Conservation (phyloP, 257 asterid genomes). For the Lavandula angustifolia region DNA sequence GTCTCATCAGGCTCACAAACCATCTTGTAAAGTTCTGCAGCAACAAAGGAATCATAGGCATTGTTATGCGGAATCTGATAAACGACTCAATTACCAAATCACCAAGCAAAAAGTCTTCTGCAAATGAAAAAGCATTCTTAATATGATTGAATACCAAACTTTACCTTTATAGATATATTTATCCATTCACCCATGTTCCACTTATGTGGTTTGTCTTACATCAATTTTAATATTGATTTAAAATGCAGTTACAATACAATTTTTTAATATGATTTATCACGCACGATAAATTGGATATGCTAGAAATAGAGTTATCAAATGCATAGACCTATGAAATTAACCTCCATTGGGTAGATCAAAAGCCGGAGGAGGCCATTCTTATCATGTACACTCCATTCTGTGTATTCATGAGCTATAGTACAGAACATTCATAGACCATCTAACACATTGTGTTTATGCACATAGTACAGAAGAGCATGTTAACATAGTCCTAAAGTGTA, state of each 20-base stretch:
- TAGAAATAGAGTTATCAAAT: background rate
- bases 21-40: slow-evolving; percentile 95
- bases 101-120: slow-evolving; percentile 2
- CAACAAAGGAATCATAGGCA: slow-evolving; percentile 22
- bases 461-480: background rate
- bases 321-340: slow-evolving; percentile 3
- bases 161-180: slow-evolving; percentile 7
- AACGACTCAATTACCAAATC: background rate
- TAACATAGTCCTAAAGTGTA: background rate
- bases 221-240: background rate
- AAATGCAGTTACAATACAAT: slow-evolving; percentile 6
- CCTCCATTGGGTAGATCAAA: background rate
- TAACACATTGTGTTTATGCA: background rate
- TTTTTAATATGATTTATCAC: background rate
- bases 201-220: background rate
- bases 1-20: slow-evolving; percentile 91
- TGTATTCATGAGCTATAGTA: background rate
- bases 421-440: background rate
- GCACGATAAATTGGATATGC: background rate
- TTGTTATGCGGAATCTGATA: slow-evolving; percentile 4
- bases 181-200: slow-evolving; percentile 9
- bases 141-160: slow-evolving; percentile 5
- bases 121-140: slow-evolving; percentile 8
- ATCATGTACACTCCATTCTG: background rate
- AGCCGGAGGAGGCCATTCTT: background rate